Percentiles rank a stretch among this genome's conserved stretches.
Conservation (phyloP, 1,139 yeast species). For the Candida gigantensis region DNA sequence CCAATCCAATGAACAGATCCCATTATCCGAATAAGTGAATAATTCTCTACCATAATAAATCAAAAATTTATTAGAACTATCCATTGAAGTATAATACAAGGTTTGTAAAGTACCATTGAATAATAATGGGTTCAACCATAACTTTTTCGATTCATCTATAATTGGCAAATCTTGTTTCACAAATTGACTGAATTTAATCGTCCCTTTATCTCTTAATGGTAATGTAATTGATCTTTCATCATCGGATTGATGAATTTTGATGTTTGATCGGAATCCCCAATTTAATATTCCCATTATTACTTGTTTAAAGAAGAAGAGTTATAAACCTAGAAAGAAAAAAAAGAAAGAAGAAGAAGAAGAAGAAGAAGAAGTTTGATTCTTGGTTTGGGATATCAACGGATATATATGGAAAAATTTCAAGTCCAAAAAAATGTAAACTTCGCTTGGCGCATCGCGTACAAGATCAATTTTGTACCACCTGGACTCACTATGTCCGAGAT, state of each 20-base stretch:
- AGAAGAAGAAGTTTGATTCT: not conserved
- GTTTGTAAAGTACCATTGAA: constrained; percentile 82
- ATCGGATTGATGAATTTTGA: constrained; percentile 28
- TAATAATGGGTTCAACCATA: constrained; percentile 61
- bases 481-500: too few relatives aligned
- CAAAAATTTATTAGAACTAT: constrained; percentile 51
- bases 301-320: not conserved
- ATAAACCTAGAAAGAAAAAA: not conserved
- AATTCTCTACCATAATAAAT: constrained; percentile 80
- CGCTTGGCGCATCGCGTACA: too few relatives aligned
- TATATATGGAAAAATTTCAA: too few relatives aligned
- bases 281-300: constrained; percentile 17
- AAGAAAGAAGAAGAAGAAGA: not conserved
- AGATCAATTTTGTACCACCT: too few relatives aligned
- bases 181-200: constrained; percentile 24
- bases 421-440: too few relatives aligned
- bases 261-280: constrained; percentile 46
- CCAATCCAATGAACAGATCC: constrained; percentile 78
- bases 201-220: constrained; percentile 16
- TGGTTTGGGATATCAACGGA: too few relatives aligned
- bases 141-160: constrained; percentile 33
- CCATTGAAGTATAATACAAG: constrained; percentile 58
- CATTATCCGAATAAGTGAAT: constrained; percentile 59
- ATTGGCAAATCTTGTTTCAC: constrained; percentile 24
- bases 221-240: constrained; percentile 22